Conservation (phyloP, 2,329 filamentous ascomycete species). For the Lachnellula occidentalis region DNA sequence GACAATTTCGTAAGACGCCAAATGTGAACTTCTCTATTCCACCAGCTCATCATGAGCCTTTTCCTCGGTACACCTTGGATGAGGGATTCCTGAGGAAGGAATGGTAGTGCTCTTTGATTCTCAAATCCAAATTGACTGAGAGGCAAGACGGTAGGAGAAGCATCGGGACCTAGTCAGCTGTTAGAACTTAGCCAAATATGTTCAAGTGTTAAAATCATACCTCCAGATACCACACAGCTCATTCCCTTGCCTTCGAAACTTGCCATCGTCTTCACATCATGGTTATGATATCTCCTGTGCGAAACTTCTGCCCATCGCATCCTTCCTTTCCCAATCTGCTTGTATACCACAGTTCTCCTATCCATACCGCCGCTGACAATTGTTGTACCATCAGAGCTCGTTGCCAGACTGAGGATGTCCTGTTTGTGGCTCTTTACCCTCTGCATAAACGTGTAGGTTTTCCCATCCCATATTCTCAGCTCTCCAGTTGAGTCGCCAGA, state of each 20-base stretch:
- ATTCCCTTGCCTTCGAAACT: slow-evolving; percentile 78
- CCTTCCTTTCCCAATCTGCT: slow-evolving; percentile 53
- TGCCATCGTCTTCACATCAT: slow-evolving; percentile 93
- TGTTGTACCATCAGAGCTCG: slow-evolving; percentile 71
- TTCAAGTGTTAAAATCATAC: slow-evolving; percentile 41
- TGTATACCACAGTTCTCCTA: slow-evolving; percentile 78
- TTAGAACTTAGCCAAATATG: slow-evolving; percentile 28
- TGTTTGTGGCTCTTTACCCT: slow-evolving; percentile 81
- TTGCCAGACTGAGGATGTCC: slow-evolving; percentile 83
- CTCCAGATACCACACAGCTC: slow-evolving; percentile 87
- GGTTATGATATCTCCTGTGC: slow-evolving; percentile 80
- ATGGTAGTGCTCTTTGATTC: slow-evolving; percentile 75
- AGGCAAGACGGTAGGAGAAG: slow-evolving; percentile 75
- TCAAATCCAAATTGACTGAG: slow-evolving; percentile 72
- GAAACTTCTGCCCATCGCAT: slow-evolving; percentile 79
- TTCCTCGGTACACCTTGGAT: slow-evolving; percentile 67
- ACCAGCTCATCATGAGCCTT: slow-evolving; percentile 83
- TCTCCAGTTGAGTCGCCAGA: slow-evolving; percentile 94
- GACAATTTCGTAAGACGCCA: slow-evolving; percentile 53
- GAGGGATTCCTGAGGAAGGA: slow-evolving; percentile 72
- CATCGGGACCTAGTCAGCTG: slow-evolving; percentile 64
- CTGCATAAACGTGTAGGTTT: slow-evolving; percentile 83
- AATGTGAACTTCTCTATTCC: slow-evolving; percentile 80
- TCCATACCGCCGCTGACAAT: slow-evolving; percentile 93
- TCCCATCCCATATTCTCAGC: slow-evolving; percentile 88